A percentile compares a stretch with the other conserved stretches of the same genome.
phyloP scores from a whole-genome alignment of 805 yeast genomes.

The Saccharomycopsis fibuligera region DNA sequence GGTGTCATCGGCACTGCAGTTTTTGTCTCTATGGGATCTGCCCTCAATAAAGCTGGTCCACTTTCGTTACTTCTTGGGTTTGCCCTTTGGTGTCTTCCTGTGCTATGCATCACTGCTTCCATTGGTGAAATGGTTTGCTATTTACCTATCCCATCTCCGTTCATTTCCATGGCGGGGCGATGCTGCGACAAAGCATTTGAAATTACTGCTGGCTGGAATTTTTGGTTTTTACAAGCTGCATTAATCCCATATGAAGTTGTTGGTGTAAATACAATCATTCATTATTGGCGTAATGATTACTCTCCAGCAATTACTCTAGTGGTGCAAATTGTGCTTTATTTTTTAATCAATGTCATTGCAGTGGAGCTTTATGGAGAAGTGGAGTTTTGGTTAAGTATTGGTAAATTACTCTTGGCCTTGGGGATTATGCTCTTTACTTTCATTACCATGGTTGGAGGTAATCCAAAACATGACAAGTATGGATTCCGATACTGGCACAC shows the following conservation, averaged over 20 bases:
- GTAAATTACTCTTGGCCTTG: constrained; percentile 66
- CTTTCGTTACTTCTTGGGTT: constrained; percentile 61
- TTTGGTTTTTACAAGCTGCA: constrained; percentile 68
- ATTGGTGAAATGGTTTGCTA: constrained; percentile 78
- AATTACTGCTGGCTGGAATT: constrained; percentile 73
- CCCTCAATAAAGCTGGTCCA: constrained; percentile 63
- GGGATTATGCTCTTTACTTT: constrained; percentile 73
- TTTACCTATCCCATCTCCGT: constrained; percentile 72
- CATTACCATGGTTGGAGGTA: constrained; percentile 82
- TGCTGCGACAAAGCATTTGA: constrained; percentile 73
- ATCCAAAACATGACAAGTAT: constrained; percentile 58
- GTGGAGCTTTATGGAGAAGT: constrained; percentile 74
- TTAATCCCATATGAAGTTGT: constrained; percentile 80
- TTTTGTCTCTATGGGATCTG: constrained; percentile 66
- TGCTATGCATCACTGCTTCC: constrained; percentile 57
- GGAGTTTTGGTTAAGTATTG: constrained; percentile 73
- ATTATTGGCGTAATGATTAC: constrained; percentile 75
- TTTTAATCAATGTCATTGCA: constrained; percentile 62
- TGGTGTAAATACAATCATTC: constrained; percentile 70
- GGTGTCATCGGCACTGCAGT: constrained; percentile 80
- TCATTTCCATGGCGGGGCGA: constrained; percentile 65
- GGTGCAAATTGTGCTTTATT: constrained; percentile 58
- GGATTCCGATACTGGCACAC: constrained; percentile 51
- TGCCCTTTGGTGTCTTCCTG: constrained; percentile 62
- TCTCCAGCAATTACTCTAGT: constrained; percentile 64